A percentile compares a stretch with the other conserved stretches of the same genome.
Evolutionary conservation across 305 asterid species (phyloP).

Genomic region (Fraxinus nigra): DNA sequence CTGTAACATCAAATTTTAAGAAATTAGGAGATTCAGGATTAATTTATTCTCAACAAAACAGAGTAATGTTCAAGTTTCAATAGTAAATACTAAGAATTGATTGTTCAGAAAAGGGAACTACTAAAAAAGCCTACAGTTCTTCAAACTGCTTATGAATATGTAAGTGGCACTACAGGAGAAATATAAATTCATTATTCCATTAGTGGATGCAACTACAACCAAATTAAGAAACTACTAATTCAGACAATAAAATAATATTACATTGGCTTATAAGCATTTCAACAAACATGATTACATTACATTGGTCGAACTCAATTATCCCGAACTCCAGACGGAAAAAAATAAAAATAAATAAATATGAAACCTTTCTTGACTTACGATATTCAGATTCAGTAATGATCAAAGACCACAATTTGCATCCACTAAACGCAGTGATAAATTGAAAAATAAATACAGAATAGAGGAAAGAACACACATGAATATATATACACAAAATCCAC

Average conservation of each 20-base stretch:
- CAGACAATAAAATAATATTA: neutral
- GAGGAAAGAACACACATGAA: neutral
- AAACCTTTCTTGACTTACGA: neutral
- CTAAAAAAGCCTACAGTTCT: neutral
- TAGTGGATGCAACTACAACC: neutral
- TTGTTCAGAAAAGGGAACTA: neutral
- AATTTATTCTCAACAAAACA: neutral
- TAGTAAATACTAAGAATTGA: neutral
- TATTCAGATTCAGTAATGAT: conserved; percentile 9
- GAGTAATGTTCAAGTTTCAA: neutral
- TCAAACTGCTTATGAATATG: neutral
- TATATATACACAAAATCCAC: neutral
- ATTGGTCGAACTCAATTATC: conserved; percentile 16
- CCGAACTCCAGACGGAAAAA: neutral
- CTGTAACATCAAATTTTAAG: conserved; percentile 22
- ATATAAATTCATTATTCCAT: neutral
- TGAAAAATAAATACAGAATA: neutral
- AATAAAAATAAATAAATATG: neutral
- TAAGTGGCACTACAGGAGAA: neutral
- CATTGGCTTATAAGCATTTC: neutral
- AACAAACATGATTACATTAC: conserved; percentile 22
- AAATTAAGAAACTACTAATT: neutral
- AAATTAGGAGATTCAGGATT: neutral
- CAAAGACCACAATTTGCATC: conserved; percentile 5
- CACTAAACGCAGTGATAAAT: conserved; percentile 5